Base-by-base conservation (phyloP, 2,329 filamentous ascomycete genomes). In the Hyphodiscus sp. region DNA sequence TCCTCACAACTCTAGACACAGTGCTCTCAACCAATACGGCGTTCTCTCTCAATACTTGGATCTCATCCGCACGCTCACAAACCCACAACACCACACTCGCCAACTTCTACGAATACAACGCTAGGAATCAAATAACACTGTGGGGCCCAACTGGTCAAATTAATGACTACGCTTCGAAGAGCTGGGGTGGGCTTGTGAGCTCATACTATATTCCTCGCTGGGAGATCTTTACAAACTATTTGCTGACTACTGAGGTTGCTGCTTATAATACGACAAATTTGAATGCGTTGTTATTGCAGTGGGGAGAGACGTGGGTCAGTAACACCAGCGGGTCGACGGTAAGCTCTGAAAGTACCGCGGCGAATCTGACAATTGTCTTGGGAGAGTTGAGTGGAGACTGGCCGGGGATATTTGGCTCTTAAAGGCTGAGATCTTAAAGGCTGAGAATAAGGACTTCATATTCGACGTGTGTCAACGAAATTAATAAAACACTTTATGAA, bases 71-170 rank as follows among this genome's bases (percentile, higher is more conserved):
- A 1, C 67, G 68, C 2, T 54, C 68, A 2, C 33, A 20, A n/a
- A 50, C 53, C 20, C 30, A 65, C 8, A 65, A 63, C 48, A 47
- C 53, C 10, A 59, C 57, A 7, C 55, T 65, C 0, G 60, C 69
- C 19, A 62, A 69, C 19, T 74, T 72, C 57, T 70, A 73, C 43
- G 70, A 73, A 51, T 75, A 74, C 61, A 70, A 76, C 45, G 75
- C 76, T 7, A 67, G 73, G 13, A 78, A 78, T 47, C 76, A 78
- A 54, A 66, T 79, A 53, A 78, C 76, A 6, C 67, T 75, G 11
- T 79, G 76, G 76, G 75, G 75, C 0, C 75, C 75, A 0, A 62
- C 59, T 1, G 74, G 73, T 15, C 65, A 78, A 59, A 75, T 79
- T 42, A 70, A 62, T 38, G 76, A 79, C 62, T 79, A 79, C 54